These are phyloP conservation scores for Dactylonectria estremocensis DNA, from an alignment of 2,329 filamentous ascomycete species.

Conservation along the genomic window DNA sequence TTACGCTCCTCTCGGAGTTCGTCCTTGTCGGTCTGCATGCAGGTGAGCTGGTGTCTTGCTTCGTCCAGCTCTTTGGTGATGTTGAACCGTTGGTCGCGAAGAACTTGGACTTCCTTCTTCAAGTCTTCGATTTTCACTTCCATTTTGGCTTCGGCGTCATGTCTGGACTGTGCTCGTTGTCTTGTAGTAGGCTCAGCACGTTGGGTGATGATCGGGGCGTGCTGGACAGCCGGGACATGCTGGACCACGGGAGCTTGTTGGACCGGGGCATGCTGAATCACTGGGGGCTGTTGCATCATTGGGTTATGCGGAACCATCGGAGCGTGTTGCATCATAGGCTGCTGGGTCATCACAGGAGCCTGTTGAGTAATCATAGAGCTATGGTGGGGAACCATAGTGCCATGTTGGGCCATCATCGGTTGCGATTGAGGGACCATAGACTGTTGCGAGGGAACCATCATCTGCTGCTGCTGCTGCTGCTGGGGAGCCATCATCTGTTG, in stretches of 20 bases:
- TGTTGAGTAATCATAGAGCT: constrained; percentile 20
- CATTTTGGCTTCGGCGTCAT: constrained; percentile 42
- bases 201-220: neutral
- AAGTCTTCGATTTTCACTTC: constrained; percentile 43
- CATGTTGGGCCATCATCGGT: constrained; percentile 2
- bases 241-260: constrained; percentile 21
- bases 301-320: constrained; percentile 23
- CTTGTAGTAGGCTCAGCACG: constrained; percentile 19
- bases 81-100: constrained; percentile 44
- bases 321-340: constrained; percentile 6
- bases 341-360: constrained; percentile 1
- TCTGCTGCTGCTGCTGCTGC: constrained; percentile 18
- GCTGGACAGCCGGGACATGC: constrained; percentile 4
- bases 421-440: constrained; percentile 8
- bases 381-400: neutral
- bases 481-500: constrained; percentile 14
- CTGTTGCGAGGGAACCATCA: constrained; percentile 21
- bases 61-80: constrained; percentile 44
- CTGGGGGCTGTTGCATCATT: constrained; percentile 22
- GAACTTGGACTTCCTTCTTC: constrained; percentile 38
- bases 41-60: constrained; percentile 41
- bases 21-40: constrained; percentile 46
- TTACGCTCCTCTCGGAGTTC: constrained; percentile 45
- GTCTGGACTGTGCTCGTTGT: constrained; percentile 39
- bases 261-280: constrained; percentile 24